These are phyloP conservation scores for Punctularia strigosozonata DNA, from an alignment of 768 basidiomycete species.

Conservation along the genomic window DNA sequence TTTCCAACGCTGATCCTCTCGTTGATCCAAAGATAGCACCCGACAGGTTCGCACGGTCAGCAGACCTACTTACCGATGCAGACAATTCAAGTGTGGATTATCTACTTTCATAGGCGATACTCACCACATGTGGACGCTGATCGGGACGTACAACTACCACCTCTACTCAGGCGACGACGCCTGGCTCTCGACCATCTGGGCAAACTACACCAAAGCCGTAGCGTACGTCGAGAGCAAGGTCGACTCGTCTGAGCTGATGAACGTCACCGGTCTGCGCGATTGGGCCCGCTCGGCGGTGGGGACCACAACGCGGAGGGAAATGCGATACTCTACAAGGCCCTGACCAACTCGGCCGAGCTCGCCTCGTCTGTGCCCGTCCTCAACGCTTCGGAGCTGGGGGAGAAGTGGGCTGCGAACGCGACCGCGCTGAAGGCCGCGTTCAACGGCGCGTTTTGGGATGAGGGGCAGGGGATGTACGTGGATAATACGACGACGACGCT, in stretches of 20 bases:
- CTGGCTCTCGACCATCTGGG: conserved; percentile 8
- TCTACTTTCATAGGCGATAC: conserved; percentile 7
- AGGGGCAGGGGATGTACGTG: conserved; percentile 7
- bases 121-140: conserved; percentile 11
- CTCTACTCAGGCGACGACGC: conserved; percentile 9
- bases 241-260: conserved; percentile 26
- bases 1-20: too few relatives aligned
- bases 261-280: conserved; percentile 18
- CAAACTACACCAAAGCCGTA: conserved; percentile 10
- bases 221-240: conserved; percentile 14
- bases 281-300: conserved; percentile 9
- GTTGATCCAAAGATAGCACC: too few relatives aligned
- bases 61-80: too few relatives aligned
- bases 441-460: conserved; percentile 11
- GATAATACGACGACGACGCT: conserved; percentile 11
- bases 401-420: conserved; percentile 20
- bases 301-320: conserved; percentile 11
- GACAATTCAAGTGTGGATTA: conserved; percentile 5
- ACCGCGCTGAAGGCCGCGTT: conserved; percentile 12
- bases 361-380: conserved; percentile 21
- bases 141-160: conserved; percentile 11
- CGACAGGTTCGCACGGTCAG: too few relatives aligned
- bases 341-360: conserved; percentile 24
- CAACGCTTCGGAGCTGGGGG: conserved; percentile 14
- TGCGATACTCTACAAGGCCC: conserved; percentile 16